Percentiles rank a stretch among this genome's conserved stretches.
Conservation (phyloP, 169 alveolate genomes). For the Plasmodium malariae region DNA sequence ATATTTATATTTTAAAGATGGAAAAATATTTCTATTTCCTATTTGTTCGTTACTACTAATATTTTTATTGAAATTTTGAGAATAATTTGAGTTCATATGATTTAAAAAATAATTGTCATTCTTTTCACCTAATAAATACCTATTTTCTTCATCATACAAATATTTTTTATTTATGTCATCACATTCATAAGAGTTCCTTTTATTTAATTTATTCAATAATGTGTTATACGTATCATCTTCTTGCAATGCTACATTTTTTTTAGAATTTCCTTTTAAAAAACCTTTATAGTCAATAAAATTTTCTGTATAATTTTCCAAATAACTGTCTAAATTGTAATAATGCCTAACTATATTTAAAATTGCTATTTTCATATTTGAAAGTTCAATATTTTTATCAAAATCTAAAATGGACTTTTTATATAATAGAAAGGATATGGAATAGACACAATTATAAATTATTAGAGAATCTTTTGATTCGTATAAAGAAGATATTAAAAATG, state of each 20-base stretch:
- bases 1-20: slow-evolving; percentile 60
- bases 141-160: slow-evolving; percentile 72
- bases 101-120: slow-evolving; percentile 74
- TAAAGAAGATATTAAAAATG: slow-evolving; percentile 74
- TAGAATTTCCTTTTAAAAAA: slow-evolving; percentile 71
- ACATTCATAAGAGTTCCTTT: slow-evolving; percentile 54
- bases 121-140: slow-evolving; percentile 44
- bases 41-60: slow-evolving; percentile 52
- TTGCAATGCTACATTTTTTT: slow-evolving; percentile 54
- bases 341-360: slow-evolving; percentile 77
- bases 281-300: slow-evolving; percentile 78
- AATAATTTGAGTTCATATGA: slow-evolving; percentile 58
- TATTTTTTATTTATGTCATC: slow-evolving; percentile 73
- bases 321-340: slow-evolving; percentile 75
- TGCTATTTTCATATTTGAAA: slow-evolving; percentile 77
- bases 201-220: slow-evolving; percentile 37
- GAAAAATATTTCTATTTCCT: slow-evolving; percentile 48
- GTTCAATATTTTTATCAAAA: slow-evolving; percentile 75
- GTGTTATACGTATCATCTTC: slow-evolving; percentile 71
- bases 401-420: slow-evolving; percentile 77
- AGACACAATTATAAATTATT: slow-evolving; percentile 76
- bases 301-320: slow-evolving; percentile 75
- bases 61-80: slow-evolving; percentile 39
- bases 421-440: slow-evolving; percentile 73
- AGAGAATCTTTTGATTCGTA: slow-evolving; percentile 76